Evolutionary conservation across 2,329 filamentous ascomycete species (phyloP), one percentile per base, ranked within the genome.

Genomic region (Colletotrichum camelliae): DNA sequence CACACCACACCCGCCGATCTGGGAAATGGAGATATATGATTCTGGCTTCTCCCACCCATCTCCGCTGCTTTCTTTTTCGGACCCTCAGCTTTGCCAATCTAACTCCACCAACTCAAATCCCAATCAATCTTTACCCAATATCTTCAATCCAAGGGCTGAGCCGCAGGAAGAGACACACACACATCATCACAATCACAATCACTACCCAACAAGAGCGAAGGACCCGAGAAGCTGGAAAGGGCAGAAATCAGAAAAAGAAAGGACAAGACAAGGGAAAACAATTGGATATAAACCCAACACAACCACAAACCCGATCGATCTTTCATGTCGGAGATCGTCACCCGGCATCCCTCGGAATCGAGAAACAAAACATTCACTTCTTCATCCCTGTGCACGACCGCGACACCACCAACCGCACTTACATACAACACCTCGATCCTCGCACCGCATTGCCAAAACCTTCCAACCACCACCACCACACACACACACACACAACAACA

Each of bases 11-110:
- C 52, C 69, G 43, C 55, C 55, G 62, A 72, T 62, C 37, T 64
- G 62, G 69, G 62, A 72, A 64, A 61, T 61, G 64, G 69, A 75
- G 62, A 74, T 76, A 76, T 76, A 76, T 76, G 58, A 66, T 12
- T 57, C 61, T 72, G 69, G 52, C 33, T 57, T 58, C 64, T 67
- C 70, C 73, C 73, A 37, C 35, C 73, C 24, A 24, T 62, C 27
- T 33, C 21, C 31, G 18, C 21, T 7, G 12, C n/a, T 61, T 72
- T 37, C 62, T 72, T 72, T 43, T 67, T 35, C 16, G n/a, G 12
- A 29, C 31, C 24, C 24, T 35, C 58, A 24, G n/a, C 29, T 27
- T 18, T 29, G 29, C 21, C 67, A 64, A 60, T 65, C 58, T 7
- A 24, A 35, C 52, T 27, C 35, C 48, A 67, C 31, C 29, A 57